phyloP scores from a whole-genome alignment of 2,329 filamentous ascomycete species.

The Aspergillus tubingensis region DNA sequence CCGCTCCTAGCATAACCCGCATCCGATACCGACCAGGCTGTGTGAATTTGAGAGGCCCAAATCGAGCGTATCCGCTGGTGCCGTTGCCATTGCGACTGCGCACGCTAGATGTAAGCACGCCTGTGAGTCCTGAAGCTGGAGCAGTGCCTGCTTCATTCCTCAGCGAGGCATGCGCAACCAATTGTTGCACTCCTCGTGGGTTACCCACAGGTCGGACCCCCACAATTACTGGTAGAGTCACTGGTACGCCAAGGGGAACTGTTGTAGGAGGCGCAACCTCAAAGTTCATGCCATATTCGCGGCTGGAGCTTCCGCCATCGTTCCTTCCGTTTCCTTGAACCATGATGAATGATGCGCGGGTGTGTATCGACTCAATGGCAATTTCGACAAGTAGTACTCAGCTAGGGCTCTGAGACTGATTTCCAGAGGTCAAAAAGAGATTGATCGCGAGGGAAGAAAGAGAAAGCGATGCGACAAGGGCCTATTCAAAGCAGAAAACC shows the following conservation, averaged over 20 bases:
- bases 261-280: conserved; percentile 32
- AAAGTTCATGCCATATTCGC: conserved; percentile 34
- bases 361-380: neutral
- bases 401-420: neutral
- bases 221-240: conserved; percentile 36
- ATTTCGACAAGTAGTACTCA: neutral
- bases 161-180: conserved; percentile 32
- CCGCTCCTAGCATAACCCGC: conserved; percentile 34
- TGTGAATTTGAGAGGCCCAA: conserved; percentile 30
- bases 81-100: conserved; percentile 33
- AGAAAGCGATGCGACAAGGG: neutral
- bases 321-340: conserved; percentile 13
- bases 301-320: conserved; percentile 21
- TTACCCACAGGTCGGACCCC: conserved; percentile 32
- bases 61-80: conserved; percentile 33
- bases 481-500: neutral
- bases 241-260: conserved; percentile 27
- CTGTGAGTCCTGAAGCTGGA: conserved; percentile 25
- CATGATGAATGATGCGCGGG: conserved; percentile 12
- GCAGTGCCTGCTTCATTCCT: conserved; percentile 29
- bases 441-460: neutral
- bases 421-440: too few relatives aligned
- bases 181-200: conserved; percentile 27
- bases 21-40: conserved; percentile 33
- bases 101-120: conserved; percentile 35